Percentiles rank a stretch among this genome's conserved stretches.
Conservation (phyloP, 352 stramenopile genomes). For the Phytophthora megakarya region DNA sequence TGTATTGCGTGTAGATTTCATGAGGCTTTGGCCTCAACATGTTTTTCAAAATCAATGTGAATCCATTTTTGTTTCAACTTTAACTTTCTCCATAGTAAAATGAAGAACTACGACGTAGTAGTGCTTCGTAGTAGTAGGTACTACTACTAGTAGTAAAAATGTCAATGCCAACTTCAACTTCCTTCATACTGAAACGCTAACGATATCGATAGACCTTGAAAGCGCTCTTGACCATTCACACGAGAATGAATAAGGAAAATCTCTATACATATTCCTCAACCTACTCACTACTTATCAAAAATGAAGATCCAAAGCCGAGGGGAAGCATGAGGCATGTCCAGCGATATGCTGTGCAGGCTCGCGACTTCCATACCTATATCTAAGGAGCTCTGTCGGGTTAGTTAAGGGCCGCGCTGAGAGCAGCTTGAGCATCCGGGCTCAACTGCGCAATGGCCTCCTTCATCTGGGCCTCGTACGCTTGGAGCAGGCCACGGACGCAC, state of each 20-base stretch:
- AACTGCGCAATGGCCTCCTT: constrained; percentile 79
- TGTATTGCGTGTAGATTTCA: constrained; percentile 23
- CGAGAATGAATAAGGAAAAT: constrained; percentile 21
- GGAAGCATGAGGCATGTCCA: neutral
- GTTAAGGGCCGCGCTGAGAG: constrained; percentile 61
- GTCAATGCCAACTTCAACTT: neutral
- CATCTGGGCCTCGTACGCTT: constrained; percentile 77
- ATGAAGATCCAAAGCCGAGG: constrained; percentile 25
- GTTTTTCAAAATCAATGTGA: constrained; percentile 13
- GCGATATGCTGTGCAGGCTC: neutral
- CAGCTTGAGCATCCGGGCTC: constrained; percentile 70
- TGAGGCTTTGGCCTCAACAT: constrained; percentile 1
- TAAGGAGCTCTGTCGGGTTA: constrained; percentile 27
- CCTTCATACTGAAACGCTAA: neutral
- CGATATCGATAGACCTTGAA: no score
- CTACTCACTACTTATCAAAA: constrained; percentile 44
- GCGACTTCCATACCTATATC: constrained; percentile 22
- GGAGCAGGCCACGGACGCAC: constrained; percentile 68
- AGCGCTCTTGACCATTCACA: no score
- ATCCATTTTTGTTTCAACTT: constrained; percentile 10
- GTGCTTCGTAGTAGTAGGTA: no score
- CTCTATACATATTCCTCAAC: constrained; percentile 42
- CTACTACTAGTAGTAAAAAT: no score
- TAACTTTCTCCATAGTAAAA: neutral
- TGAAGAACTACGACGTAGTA: neutral